These are phyloP conservation scores for Rhizophora apiculata DNA, from an alignment of 345 rosid species.

Conservation along the genomic window DNA sequence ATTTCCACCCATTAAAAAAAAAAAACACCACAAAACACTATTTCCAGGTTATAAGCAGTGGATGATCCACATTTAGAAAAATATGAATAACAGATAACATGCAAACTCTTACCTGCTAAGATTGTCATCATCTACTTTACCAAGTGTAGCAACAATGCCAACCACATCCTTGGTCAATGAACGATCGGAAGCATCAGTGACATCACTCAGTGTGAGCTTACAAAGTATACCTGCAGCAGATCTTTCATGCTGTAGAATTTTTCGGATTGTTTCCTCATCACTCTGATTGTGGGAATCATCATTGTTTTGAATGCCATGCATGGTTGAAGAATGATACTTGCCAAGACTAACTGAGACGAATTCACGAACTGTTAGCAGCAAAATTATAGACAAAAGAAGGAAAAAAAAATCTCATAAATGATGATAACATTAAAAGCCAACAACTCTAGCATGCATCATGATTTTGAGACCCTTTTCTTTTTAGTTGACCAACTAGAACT, in stretches of 20 bases:
- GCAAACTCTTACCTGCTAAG: conserved; percentile 56
- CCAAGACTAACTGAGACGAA: conserved; percentile 54
- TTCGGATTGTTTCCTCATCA: conserved; percentile 53
- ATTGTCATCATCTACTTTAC: conserved; percentile 67
- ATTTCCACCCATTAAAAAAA: not conserved
- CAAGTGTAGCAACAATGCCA: conserved; percentile 82
- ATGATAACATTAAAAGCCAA: not conserved
- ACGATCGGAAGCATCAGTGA: conserved; percentile 40
- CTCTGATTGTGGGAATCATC: conserved; percentile 37
- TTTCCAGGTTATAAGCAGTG: not conserved
- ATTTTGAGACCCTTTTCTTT: too few relatives aligned
- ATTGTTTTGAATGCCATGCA: conserved; percentile 24
- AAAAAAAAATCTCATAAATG: conserved; percentile 6
- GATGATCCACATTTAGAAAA: not conserved
- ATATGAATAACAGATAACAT: conserved; percentile 7
- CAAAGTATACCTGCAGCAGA: conserved; percentile 79
- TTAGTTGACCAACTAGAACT: not conserved
- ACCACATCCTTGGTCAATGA: conserved; percentile 51
- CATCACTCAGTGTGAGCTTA: conserved; percentile 45
- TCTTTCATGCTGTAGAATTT: conserved; percentile 49
- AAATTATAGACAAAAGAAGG: not conserved
- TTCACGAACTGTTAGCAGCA: conserved; percentile 2
- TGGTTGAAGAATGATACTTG: conserved; percentile 46
- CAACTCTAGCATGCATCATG: too few relatives aligned
- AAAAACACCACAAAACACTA: not conserved